These are phyloP conservation scores for Aegilops umbellulata DNA, from an alignment of 176 grass and related monocot species.

Conservation along the genomic window DNA sequence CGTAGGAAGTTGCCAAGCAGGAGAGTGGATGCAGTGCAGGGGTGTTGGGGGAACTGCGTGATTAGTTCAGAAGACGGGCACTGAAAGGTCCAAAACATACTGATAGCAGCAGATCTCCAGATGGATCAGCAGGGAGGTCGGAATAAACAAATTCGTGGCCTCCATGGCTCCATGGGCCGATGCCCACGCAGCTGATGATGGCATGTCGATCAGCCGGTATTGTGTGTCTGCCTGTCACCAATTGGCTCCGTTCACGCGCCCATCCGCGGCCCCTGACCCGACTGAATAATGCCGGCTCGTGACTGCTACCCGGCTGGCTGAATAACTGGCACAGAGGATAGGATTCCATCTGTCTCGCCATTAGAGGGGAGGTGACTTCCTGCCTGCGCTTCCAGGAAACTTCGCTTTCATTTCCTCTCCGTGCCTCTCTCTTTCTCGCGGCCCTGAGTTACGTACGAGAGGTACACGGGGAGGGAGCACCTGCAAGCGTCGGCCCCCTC, in stretches of 20 bases:
- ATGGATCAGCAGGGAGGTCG: background rate
- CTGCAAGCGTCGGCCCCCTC: background rate
- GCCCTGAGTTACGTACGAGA: background rate
- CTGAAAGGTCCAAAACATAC: background rate
- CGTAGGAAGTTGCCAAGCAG: background rate
- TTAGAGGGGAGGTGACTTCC: conserved; percentile 13
- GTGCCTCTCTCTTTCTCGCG: background rate
- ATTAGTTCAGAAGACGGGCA: background rate
- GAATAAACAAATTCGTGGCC: background rate
- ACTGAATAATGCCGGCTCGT: conserved; percentile 45
- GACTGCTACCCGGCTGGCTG: conserved; percentile 32
- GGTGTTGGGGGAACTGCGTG: background rate
- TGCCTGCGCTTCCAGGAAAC: conserved; percentile 46
- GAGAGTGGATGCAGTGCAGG: background rate
- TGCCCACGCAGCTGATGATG: background rate
- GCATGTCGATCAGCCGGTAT: background rate
- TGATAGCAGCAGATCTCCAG: conserved; percentile 19
- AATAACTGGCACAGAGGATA: conserved; percentile 45
- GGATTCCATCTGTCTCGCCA: conserved; percentile 61
- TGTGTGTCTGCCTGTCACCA: background rate
- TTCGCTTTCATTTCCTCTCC: conserved; percentile 10
- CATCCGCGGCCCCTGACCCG: background rate
- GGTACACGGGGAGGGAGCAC: background rate
- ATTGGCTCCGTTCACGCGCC: conserved; percentile 21
- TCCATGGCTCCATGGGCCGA: background rate